These are phyloP conservation scores for Trichophyton equinum DNA, from an alignment of 2,329 filamentous ascomycete species.

Conservation along the genomic window DNA sequence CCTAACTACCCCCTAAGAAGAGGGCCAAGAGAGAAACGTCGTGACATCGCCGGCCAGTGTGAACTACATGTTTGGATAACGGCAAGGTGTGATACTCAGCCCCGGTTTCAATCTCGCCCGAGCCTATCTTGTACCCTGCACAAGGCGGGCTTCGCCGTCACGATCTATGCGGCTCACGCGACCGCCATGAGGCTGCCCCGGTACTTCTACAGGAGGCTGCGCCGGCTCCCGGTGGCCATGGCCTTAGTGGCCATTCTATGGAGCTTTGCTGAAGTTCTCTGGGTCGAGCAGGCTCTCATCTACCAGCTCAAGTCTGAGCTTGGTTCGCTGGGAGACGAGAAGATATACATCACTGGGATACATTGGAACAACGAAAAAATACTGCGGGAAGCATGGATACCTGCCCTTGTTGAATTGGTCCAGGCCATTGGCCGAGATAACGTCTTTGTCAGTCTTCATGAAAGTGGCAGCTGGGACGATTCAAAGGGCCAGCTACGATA, in stretches of 20 bases:
- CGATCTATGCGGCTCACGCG: not conserved
- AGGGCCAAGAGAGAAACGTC: no score
- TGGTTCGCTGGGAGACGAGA: not conserved
- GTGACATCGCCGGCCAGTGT: no score
- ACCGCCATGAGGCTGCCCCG: not conserved
- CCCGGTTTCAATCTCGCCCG: no score
- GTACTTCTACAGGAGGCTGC: not conserved
- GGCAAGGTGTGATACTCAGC: no score
- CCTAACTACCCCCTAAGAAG: no score
- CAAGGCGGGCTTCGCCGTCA: not conserved
- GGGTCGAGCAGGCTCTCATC: not conserved
- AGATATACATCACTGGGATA: constrained; percentile 55
- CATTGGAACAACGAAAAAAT: constrained; percentile 55
- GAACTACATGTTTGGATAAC: no score
- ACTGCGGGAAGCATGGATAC: constrained; percentile 50
- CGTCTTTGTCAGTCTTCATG: constrained; percentile 54
- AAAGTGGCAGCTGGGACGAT: constrained; percentile 57
- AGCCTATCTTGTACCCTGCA: not conserved
- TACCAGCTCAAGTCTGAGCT: not conserved
- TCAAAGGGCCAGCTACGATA: constrained; percentile 50
- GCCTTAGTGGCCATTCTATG: not conserved
- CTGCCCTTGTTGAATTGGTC: constrained; percentile 46
- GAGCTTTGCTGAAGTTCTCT: not conserved
- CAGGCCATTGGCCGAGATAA: constrained; percentile 48
- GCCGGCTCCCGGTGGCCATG: not conserved